These are phyloP conservation scores for Aspergillus melleus DNA, from an alignment of 2,329 filamentous ascomycete genomes.

Conservation along the genomic window DNA sequence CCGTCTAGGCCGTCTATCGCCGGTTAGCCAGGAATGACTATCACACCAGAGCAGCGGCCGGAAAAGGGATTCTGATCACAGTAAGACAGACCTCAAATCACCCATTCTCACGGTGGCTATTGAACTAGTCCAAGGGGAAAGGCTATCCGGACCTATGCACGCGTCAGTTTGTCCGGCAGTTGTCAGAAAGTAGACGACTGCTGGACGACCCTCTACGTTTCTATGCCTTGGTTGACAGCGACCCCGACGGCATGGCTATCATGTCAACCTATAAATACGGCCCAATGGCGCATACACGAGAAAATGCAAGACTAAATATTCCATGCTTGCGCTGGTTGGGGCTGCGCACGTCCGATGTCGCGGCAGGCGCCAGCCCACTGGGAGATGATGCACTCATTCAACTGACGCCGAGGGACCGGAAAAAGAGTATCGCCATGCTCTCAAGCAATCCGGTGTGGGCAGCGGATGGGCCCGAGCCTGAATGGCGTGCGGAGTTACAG, in stretches of 20 bases:
- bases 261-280: constrained; percentile 64
- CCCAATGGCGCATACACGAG: constrained; percentile 56
- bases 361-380: constrained; percentile 25
- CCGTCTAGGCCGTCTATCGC: constrained; percentile 59
- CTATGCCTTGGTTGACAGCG: constrained; percentile 59
- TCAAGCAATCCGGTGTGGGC: constrained; percentile 43
- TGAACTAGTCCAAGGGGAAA: constrained; percentile 52
- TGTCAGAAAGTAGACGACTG: constrained; percentile 37
- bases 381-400: constrained; percentile 39
- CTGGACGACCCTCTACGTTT: constrained; percentile 40
- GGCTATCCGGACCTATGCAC: constrained; percentile 64
- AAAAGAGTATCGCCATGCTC: constrained; percentile 57
- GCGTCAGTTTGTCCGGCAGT: constrained; percentile 52
- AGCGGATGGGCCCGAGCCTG: constrained; percentile 45
- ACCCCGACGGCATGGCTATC: constrained; percentile 64
- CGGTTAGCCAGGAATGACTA: constrained; percentile 52
- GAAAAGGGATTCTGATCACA: constrained; percentile 57
- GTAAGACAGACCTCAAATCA: constrained; percentile 35
- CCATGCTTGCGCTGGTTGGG: constrained; percentile 59
- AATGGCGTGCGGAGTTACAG: constrained; percentile 56
- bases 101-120: not conserved
- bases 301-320: constrained; percentile 49
- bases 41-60: constrained; percentile 42
- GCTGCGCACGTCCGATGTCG: constrained; percentile 46
- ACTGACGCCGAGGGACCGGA: constrained; percentile 56